phyloP scores from a whole-genome alignment of 495 filamentous ascomycete species.

The Hypoxylon trugodes region DNA sequence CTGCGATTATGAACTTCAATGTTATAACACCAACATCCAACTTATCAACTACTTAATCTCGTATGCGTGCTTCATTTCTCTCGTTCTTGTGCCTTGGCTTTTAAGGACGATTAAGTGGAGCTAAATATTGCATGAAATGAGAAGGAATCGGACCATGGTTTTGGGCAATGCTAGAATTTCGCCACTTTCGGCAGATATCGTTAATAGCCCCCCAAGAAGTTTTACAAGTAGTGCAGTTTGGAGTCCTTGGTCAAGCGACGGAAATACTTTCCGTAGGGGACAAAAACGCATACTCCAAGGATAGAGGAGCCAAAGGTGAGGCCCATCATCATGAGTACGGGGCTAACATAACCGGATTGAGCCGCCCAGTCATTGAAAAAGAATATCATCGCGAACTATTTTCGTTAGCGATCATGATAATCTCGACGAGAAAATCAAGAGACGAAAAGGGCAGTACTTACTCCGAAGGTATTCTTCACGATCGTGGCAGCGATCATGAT shows the following conservation, averaged over 20 bases:
- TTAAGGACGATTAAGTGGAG: no score
- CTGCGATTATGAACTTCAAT: no score
- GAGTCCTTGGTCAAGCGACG: conserved; percentile 41
- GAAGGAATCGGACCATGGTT: background rate
- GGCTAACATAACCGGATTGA: conserved; percentile 36
- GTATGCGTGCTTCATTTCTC: no score
- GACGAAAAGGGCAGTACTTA: conserved; percentile 31
- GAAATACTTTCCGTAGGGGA: conserved; percentile 40
- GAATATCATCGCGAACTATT: conserved; percentile 46
- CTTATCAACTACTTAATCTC: no score
- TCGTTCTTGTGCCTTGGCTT: no score
- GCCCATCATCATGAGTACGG: conserved; percentile 38
- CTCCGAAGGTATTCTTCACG: conserved; percentile 63
- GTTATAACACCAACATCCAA: no score
- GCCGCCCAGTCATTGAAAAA: conserved; percentile 44
- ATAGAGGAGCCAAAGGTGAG: conserved; percentile 37
- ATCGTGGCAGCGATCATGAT: conserved; percentile 66
- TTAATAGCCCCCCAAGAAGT: background rate
- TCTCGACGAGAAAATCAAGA: background rate
- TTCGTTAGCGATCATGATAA: background rate
- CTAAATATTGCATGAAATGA: no score
- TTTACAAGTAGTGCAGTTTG: conserved; percentile 35
- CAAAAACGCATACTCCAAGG: conserved; percentile 36
- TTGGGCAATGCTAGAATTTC: background rate
- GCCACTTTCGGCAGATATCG: no score